These are phyloP conservation scores for Coniochaeta prunicola DNA, from an alignment of 2,329 filamentous ascomycete species.

Conservation along the genomic window DNA sequence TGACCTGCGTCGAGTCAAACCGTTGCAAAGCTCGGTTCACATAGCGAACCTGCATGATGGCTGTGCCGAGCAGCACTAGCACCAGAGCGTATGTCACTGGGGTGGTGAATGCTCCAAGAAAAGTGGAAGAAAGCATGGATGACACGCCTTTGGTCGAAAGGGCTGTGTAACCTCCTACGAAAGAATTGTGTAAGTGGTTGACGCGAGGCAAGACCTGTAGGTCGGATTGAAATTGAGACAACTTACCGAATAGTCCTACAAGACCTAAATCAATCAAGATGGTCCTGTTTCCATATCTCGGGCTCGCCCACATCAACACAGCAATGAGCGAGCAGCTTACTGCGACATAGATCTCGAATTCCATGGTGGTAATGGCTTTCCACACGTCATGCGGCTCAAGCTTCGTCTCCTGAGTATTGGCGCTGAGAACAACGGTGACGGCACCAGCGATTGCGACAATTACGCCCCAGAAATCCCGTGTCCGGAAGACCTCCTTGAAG, in stretches of 20 bases:
- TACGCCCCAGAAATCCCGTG: constrained; percentile 80
- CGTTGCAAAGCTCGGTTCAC: constrained; percentile 81
- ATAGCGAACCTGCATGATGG: constrained; percentile 95
- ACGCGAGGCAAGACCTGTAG: neutral
- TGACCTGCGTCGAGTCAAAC: constrained; percentile 96
- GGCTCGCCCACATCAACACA: constrained; percentile 73
- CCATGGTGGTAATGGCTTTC: constrained; percentile 77
- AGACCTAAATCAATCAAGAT: constrained; percentile 90
- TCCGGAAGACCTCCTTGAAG: constrained; percentile 83
- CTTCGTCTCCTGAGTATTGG: constrained; percentile 82
- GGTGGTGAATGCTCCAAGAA: constrained; percentile 83
- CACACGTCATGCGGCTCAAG: constrained; percentile 86
- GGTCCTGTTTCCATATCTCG: constrained; percentile 73
- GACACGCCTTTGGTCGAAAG: constrained; percentile 94
- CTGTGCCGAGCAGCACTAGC: constrained; percentile 71
- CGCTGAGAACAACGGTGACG: constrained; percentile 87
- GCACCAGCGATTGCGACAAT: constrained; percentile 80
- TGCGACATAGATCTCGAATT: constrained; percentile 84
- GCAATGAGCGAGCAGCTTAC: constrained; percentile 69
- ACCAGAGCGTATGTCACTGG: constrained; percentile 87
- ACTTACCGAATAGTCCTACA: constrained; percentile 83
- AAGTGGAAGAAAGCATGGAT: constrained; percentile 84
- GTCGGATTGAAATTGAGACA: neutral
- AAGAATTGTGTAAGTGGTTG: constrained; percentile 5
- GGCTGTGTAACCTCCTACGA: constrained; percentile 82